phyloP scores from a whole-genome alignment of 345 rosid genomes.

The Dipteronia dyeriana region DNA sequence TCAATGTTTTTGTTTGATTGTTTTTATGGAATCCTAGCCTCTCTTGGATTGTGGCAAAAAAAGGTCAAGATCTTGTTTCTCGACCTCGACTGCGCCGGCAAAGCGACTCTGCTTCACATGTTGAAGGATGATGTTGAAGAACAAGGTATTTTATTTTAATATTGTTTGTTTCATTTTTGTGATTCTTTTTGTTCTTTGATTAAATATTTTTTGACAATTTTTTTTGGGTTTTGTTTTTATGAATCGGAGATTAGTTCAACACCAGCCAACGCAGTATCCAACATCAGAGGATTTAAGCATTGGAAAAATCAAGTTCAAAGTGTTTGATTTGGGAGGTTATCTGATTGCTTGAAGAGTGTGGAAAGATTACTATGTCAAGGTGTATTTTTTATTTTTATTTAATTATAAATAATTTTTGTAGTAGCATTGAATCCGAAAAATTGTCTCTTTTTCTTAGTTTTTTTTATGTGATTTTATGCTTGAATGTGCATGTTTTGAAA shows the following conservation, averaged over 20 bases:
- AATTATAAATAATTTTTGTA: neutral
- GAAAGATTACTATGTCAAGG: constrained; percentile 87
- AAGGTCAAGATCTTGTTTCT: constrained; percentile 85
- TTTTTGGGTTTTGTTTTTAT: neutral
- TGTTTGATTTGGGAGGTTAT: constrained; percentile 87
- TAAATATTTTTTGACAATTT: neutral
- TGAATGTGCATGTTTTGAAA: neutral
- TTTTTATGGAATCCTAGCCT: constrained; percentile 75
- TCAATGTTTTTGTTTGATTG: constrained; percentile 81
- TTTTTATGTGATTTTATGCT: neutral
- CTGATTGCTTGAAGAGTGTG: constrained; percentile 88
- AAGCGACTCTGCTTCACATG: constrained; percentile 87
- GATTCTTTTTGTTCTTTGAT: neutral
- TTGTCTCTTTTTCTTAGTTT: neutral
- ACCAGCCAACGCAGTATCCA: constrained; percentile 81
- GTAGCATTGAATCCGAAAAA: neutral
- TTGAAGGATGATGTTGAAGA: constrained; percentile 83
- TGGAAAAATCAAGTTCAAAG: constrained; percentile 83
- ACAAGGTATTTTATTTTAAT: constrained; percentile 35
- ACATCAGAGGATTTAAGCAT: constrained; percentile 82
- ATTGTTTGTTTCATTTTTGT: neutral
- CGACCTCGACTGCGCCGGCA: constrained; percentile 83
- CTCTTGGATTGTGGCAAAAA: constrained; percentile 77
- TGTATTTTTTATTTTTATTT: no score
- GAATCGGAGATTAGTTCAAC: constrained; percentile 78